phyloP scores from a whole-genome alignment of 805 yeast genomes.

The Metschnikowia gruessii region DNA sequence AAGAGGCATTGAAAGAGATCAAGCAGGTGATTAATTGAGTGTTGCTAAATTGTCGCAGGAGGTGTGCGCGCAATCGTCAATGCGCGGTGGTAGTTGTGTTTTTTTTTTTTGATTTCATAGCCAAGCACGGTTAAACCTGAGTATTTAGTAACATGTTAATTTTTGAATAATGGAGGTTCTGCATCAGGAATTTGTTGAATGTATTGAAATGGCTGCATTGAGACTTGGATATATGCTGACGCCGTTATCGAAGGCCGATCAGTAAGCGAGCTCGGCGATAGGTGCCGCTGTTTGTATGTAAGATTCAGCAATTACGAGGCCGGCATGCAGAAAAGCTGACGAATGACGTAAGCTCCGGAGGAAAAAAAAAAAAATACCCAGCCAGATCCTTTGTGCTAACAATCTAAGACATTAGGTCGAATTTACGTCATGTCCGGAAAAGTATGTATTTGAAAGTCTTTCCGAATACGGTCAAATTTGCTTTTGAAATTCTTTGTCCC shows the following conservation, averaged over 20 bases:
- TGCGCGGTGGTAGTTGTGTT: neutral
- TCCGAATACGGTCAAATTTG: neutral
- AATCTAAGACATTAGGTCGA: neutral
- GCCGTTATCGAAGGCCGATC: neutral
- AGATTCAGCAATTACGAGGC: slow-evolving; percentile 10
- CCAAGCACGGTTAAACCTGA: neutral
- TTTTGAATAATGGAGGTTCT: neutral
- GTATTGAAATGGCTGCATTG: too few relatives aligned
- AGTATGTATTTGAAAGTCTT: slow-evolving; percentile 19
- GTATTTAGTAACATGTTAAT: neutral
- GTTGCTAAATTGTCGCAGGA: neutral
- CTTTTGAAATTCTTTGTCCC: neutral
- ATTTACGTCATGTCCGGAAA: slow-evolving; percentile 21
- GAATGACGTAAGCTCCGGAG: slow-evolving; percentile 16
- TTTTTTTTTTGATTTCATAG: neutral
- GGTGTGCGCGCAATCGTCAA: neutral
- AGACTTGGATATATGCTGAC: too few relatives aligned
- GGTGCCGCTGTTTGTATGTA: slow-evolving; percentile 5
- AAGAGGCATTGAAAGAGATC: slow-evolving; percentile 19
- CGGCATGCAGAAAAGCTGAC: slow-evolving; percentile 9
- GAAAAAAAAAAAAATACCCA: slow-evolving; percentile 10
- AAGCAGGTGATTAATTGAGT: slow-evolving; percentile 7
- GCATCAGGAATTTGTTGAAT: too few relatives aligned
- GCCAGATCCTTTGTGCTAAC: neutral
- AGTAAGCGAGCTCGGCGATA: slow-evolving; percentile 3